Base-by-base conservation (phyloP, 2,329 filamentous ascomycete species). In the Penicillium paneum region DNA sequence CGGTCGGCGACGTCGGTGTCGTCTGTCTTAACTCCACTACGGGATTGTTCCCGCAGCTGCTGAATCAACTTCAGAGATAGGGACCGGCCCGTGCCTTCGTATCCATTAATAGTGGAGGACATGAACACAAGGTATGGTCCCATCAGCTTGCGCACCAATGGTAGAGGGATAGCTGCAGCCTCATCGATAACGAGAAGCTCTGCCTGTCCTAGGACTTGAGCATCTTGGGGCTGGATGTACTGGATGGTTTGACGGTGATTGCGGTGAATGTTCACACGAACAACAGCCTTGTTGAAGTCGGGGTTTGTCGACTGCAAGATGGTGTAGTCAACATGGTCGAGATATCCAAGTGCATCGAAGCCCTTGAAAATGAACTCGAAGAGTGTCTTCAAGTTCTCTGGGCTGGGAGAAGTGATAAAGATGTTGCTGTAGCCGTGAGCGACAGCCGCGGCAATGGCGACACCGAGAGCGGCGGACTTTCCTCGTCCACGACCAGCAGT, bases 351-450 rank as follows among this genome's bases (percentile, higher is more conserved):
- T 11, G 92, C 90, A 71, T 99, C 94, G 66, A 99, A 99, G 0
- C 92, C 94, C 73, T 97, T 97, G 81, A 99, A 97, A 17, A 99
- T 84, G 67, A 99, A 99, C 67, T 99, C 92, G 70, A 99, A 99
- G 8, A 99, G 80, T 0, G 94, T 99, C 78, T 97, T 99, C 81
- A 99, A 81, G 76, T 99, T 99, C 76, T 99, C 95, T 0, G 94
- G 94, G 57, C 91, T 97, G 0, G 93, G 93, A 1, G 93, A 97
- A 1, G 94, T 99, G 70, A 99, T 96, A 76, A 99, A 99, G 67
- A 99, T 96, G 73, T 99, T 99, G 79, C 91, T 96, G 76, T 99
- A 99, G 26, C 94, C 94, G 70, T 97, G 90, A 1, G 94, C 93
- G 41, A 99, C 84, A 1, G 95, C 95, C 3, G 94, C 91, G 3